Percentiles rank a stretch among this genome's conserved stretches.
These are phyloP conservation scores for Rachicladosporium sp. DNA, from an alignment of 2,329 filamentous ascomycete genomes.

Conservation along the genomic window DNA sequence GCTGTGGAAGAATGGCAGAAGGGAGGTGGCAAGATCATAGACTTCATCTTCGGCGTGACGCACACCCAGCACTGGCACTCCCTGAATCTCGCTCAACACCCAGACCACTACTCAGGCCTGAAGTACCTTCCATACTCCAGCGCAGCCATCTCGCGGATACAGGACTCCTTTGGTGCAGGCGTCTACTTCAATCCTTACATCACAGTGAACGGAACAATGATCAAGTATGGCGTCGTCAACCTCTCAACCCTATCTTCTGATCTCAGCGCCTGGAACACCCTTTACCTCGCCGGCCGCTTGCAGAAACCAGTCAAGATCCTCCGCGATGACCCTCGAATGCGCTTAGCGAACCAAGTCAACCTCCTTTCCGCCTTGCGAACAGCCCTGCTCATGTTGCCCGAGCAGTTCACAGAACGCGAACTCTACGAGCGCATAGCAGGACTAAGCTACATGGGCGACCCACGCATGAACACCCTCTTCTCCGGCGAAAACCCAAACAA, in stretches of 20 bases:
- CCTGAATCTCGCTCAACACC: conserved; percentile 77
- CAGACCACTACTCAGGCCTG: conserved; percentile 81
- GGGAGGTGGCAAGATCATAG: conserved; percentile 88
- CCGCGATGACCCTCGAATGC: conserved; percentile 81
- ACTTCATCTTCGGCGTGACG: conserved; percentile 93
- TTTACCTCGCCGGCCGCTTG: conserved; percentile 90
- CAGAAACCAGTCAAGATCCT: conserved; percentile 98
- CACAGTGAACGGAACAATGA: conserved; percentile 84
- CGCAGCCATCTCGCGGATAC: conserved; percentile 68
- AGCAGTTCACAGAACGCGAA: conserved; percentile 72
- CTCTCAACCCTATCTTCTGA: conserved; percentile 80
- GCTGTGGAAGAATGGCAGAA: conserved; percentile 77
- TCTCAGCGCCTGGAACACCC: conserved; percentile 78
- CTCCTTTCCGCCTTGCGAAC: conserved; percentile 83
- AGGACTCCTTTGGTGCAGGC: conserved; percentile 80
- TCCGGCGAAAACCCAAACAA: conserved; percentile 86
- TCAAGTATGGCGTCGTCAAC: conserved; percentile 97
- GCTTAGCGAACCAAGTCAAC: conserved; percentile 91
- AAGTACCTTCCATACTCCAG: conserved; percentile 61
- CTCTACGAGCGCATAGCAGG: conserved; percentile 85
- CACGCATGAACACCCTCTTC: conserved; percentile 65
- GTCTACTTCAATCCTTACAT: conserved; percentile 97
- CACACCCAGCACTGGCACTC: conserved; percentile 96
- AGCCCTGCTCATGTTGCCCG: conserved; percentile 73
- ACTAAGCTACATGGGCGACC: conserved; percentile 88